Conservation (phyloP, 2,329 filamentous ascomycete genomes). For the Davidsoniella eucalypti region DNA sequence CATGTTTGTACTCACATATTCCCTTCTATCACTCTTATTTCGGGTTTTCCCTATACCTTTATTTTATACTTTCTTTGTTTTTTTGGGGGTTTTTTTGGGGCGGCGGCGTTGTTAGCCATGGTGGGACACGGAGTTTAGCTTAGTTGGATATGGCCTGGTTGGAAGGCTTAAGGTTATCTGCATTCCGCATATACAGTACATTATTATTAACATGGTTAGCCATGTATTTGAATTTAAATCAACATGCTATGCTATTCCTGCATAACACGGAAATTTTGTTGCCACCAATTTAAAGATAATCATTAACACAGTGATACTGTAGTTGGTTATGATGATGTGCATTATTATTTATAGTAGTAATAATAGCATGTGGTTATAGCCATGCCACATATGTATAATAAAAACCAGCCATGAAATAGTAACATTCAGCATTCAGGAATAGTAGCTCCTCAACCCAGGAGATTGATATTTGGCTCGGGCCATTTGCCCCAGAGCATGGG, state of each 20-base stretch:
- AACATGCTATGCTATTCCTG: too few species aligned
- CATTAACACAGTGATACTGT: too few species aligned
- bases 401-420: not conserved
- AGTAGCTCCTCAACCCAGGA: conserved; percentile 36
- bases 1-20: not conserved
- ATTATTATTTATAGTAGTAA: too few species aligned
- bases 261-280: too few species aligned
- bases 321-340: too few species aligned
- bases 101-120: not conserved
- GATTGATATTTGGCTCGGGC: conserved; percentile 69
- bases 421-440: not conserved
- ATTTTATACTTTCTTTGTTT: not conserved
- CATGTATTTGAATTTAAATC: too few species aligned
- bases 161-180: not conserved
- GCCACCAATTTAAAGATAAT: too few species aligned
- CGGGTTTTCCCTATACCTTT: not conserved
- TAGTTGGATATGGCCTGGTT: not conserved
- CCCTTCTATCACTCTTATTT: not conserved
- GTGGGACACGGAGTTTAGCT: too few species aligned
- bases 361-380: too few species aligned
- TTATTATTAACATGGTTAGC: not conserved
- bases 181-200: not conserved
- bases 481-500: conserved; percentile 73
- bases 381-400: too few species aligned
- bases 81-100: not conserved